A percentile compares a stretch with the other conserved stretches of the same genome.
These are phyloP conservation scores for Fraxinus baroniana DNA, from an alignment of 305 asterid genomes.

Conservation along the genomic window DNA sequence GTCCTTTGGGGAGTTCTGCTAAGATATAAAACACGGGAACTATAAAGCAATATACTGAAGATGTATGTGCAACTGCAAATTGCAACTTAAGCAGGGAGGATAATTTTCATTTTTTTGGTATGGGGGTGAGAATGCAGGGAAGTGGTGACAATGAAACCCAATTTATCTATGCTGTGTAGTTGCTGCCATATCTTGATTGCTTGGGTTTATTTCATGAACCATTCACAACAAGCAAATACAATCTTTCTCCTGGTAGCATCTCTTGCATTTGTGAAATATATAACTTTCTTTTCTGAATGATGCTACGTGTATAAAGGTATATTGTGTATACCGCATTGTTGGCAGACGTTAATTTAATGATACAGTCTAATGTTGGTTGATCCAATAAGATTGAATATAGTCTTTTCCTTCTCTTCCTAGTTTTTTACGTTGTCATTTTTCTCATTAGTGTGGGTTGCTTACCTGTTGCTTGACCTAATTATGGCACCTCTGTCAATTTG, in stretches of 20 bases:
- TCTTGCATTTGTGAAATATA: neutral
- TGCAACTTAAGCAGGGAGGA: neutral
- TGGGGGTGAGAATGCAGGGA: neutral
- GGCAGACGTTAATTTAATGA: neutral
- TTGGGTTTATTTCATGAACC: neutral
- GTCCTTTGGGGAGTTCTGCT: neutral
- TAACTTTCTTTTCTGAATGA: slow-evolving; percentile 11
- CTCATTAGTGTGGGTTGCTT: neutral
- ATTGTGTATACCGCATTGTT: neutral
- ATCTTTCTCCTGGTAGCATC: neutral
- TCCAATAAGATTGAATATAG: slow-evolving; percentile 9
- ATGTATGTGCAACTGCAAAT: neutral
- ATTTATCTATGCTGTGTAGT: neutral
- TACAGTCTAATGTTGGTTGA: neutral
- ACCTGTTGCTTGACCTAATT: slow-evolving; percentile 20
- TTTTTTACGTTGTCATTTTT: neutral
- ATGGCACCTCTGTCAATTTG: slow-evolving; percentile 34
- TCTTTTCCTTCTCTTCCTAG: slow-evolving; percentile 2
- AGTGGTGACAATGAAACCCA: neutral
- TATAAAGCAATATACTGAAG: neutral
- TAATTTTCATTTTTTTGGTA: neutral
- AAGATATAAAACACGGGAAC: neutral
- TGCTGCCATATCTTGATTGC: slow-evolving; percentile 1
- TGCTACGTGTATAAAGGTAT: neutral
- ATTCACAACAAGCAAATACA: neutral